Evolutionary conservation across 2,329 filamentous ascomycete genomes (phyloP), one percentile per base, ranked within the genome.

Genomic region (Fusarium globosum): DNA sequence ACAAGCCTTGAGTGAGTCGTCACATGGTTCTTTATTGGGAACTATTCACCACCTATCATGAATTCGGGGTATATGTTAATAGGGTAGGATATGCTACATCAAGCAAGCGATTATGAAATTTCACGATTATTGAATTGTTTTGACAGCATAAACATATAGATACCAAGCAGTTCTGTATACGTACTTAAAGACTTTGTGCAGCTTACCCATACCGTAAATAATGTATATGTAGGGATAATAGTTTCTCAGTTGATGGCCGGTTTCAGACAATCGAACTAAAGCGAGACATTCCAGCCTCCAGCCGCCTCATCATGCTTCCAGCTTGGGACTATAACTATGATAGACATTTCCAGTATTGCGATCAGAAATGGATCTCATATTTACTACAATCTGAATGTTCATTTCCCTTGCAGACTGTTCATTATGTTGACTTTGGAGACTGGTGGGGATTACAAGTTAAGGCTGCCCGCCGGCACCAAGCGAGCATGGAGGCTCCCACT

Each of bases 201-300:
- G n/a, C 23, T 45, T 49, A 49, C 48, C n/a, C 12, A 49, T 33
- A 5, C 15, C 20, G n/a, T 20, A 23, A 28, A 15, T 33, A 26
- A 67, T 30, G n/a, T 30, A 43, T 28, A 33, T 41, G 60, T 49
- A 23, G 16, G 12, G 30, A 35, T 23, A 36, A 55, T 71, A 56
- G 70, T 55, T 73, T 53, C 65, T 57, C 33, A 52, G 65, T 73
- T 41, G 39, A 70, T 70, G 69, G 55, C 70, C 51, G 69, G 70
- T 73, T 72, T 72, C 70, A 72, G 70, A 70, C 70, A 69, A 46
- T 41, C 35, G 33, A 56, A 62, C 70, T 72, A 73, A 72, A 67
- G 66, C 66, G 65, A 72, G 70, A 72, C 70, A 72, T 72, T 72
- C 67, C 70, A 61, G 69, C 71, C 70, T 70, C 66, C 45, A 71